phyloP scores from a whole-genome alignment of 1,139 yeast genomes.

The Kodamaea sp. region DNA sequence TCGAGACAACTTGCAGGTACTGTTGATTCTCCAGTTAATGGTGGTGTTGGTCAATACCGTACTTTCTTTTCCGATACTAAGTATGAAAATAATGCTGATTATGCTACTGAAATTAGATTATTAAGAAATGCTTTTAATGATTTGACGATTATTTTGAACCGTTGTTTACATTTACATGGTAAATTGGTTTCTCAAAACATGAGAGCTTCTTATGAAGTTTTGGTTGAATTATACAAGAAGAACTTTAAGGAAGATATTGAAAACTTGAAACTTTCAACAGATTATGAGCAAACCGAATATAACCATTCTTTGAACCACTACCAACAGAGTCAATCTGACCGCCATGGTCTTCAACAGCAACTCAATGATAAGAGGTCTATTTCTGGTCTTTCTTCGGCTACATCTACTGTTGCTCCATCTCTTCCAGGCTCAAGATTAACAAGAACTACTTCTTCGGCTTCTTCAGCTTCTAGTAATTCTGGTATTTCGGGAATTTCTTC shows the following conservation, averaged over 20 bases:
- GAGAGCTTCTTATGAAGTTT: constrained; percentile 61
- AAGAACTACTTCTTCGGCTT: constrained; percentile 30
- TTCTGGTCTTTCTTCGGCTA: constrained; percentile 10
- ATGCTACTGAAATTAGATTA: constrained; percentile 42
- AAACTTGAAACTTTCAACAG: constrained; percentile 33
- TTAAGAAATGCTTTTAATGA: constrained; percentile 66
- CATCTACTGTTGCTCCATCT: constrained; percentile 13
- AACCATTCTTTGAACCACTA: constrained; percentile 21
- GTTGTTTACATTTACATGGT: constrained; percentile 69
- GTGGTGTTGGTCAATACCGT: constrained; percentile 84
- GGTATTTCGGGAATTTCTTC: constrained; percentile 26
- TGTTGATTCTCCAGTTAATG: constrained; percentile 89
- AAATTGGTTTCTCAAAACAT: constrained; percentile 56
- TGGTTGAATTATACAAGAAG: constrained; percentile 60
- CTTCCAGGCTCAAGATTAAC: constrained; percentile 25
- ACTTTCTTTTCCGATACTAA: constrained; percentile 53
- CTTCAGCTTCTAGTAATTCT: constrained; percentile 30
- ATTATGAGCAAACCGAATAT: constrained; percentile 27
- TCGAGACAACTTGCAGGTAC: constrained; percentile 83
- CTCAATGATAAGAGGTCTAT: constrained; percentile 20
- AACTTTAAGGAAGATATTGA: constrained; percentile 69
- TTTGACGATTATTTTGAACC: constrained; percentile 59
- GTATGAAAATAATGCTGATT: constrained; percentile 40
- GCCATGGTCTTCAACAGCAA: not conserved
- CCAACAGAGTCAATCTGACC: constrained; percentile 8